Evolutionary conservation across 1,284 basidiomycete species (phyloP).

Genomic region (Schizophyllum amplum): DNA sequence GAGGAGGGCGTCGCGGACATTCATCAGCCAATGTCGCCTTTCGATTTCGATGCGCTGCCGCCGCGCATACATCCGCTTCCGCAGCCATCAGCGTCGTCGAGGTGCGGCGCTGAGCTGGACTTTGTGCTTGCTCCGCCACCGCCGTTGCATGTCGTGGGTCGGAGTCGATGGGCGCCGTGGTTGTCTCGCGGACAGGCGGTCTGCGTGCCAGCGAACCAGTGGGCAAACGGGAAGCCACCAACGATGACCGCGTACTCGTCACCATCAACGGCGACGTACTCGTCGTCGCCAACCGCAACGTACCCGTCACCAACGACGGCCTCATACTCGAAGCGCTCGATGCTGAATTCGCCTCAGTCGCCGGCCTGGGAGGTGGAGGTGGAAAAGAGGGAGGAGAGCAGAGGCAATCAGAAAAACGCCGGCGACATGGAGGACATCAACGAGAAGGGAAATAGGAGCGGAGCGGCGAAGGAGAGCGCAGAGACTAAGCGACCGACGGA

Average conservation of each 20-base stretch:
- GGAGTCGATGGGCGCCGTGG: constrained; percentile 18
- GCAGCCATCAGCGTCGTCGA: too few species aligned
- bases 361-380: too few species aligned
- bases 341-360: too few species aligned
- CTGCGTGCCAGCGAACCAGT: constrained; percentile 16
- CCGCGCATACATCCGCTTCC: neutral
- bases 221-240: neutral
- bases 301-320: too few species aligned
- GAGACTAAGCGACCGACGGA: neutral
- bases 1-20: constrained; percentile 15
- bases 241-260: neutral
- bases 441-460: too few species aligned
- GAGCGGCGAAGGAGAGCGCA: neutral
- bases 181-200: constrained; percentile 32
- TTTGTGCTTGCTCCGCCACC: constrained; percentile 1
- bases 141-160: neutral
- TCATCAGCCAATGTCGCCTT: constrained; percentile 36
- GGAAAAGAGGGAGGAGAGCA: too few species aligned
- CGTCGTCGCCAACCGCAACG: too few species aligned
- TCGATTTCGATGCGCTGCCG: constrained; percentile 55
- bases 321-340: too few species aligned
- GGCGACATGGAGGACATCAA: too few species aligned
- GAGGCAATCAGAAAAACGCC: too few species aligned
- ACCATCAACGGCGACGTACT: neutral
- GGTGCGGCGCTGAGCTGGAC: neutral